Base-by-base conservation (phyloP, 163 green algal genomes). In the Chlamydomonas reinhardtii region DNA sequence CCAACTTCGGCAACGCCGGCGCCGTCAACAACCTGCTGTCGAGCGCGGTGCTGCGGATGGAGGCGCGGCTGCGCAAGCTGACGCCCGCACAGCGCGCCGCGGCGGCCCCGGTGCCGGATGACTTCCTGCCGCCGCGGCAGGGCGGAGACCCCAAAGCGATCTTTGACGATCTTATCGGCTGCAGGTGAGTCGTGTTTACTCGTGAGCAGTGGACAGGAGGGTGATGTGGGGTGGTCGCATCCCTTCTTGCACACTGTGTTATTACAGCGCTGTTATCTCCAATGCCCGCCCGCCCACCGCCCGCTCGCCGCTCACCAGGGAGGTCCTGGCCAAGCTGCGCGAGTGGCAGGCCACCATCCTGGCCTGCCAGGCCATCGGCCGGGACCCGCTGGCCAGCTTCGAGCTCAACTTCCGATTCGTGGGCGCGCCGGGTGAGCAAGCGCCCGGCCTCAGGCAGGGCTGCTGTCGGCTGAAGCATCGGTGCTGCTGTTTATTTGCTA, bases 1-100 rank as follows among this genome's bases (percentile, higher is more conserved):
- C 89, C 52, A 94, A 94, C 91, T 94, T 94, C 77, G 90, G 91
- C 75, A 94, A 94, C 39, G 91, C 89, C 4, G 91, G 91, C 66
- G 80, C 89, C 0, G 89, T 94, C 32, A 92, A 93, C 76, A 94
- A 93, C 87, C 87, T 94, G 81, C 87, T 94, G 65, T 54, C 78
- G 20, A 35, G 19, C 20, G 89, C 79, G 2, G 85, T 85, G 9
- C 25, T 78, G 72, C 81, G 89, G 71, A 88, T 91, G 85, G 85
- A 92, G 85, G 75, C 35, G 11, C 81, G 89, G 43, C 48, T 85
- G 24, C 69, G 74, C 17, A 35, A 35, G 22, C 56, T 84, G 72
- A 24, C 72, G 0, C 20, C 78, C 14, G 65, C 39, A 16, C 56
- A 89, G 65, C 75, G 89, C 1, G 89, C 87, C 14, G 32, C 19